Percentiles rank a stretch among this genome's conserved stretches.
Conservation (phyloP, 2,329 filamentous ascomycete genomes). For the Ophiocordyceps polyrhachis-furcata region DNA sequence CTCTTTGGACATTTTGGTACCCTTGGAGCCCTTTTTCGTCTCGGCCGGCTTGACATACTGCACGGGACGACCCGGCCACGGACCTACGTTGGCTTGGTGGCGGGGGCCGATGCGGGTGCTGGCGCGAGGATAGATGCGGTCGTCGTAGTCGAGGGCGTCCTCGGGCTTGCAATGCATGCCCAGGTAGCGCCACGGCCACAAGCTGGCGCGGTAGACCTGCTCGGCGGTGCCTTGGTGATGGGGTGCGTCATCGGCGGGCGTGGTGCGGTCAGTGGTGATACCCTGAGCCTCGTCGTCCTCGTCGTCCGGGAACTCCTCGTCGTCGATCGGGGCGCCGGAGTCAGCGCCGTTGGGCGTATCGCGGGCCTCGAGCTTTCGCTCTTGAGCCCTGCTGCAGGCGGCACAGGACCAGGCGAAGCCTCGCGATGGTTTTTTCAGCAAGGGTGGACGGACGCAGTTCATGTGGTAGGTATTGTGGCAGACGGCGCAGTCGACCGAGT, state of each 20-base stretch:
- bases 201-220: conserved; percentile 77
- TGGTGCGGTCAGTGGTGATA: conserved; percentile 40
- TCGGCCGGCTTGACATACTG: conserved; percentile 78
- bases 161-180: conserved; percentile 91
- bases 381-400: conserved; percentile 87
- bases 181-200: conserved; percentile 93
- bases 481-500: conserved; percentile 93
- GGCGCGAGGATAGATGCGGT: conserved; percentile 89
- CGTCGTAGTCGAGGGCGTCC: conserved; percentile 90
- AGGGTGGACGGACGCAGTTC: conserved; percentile 83
- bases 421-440: conserved; percentile 89
- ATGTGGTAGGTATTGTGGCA: conserved; percentile 95
- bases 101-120: conserved; percentile 81
- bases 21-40: conserved; percentile 69
- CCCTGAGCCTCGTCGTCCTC: conserved; percentile 51
- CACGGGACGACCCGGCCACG: conserved; percentile 78
- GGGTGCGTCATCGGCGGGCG: conserved; percentile 39
- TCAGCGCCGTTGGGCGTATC: conserved; percentile 64
- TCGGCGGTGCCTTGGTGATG: conserved; percentile 53
- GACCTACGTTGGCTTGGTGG: conserved; percentile 70
- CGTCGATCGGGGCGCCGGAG: conserved; percentile 44
- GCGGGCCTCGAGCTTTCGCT: conserved; percentile 76
- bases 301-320: conserved; percentile 44
- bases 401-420: conserved; percentile 98
- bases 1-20: conserved; percentile 63